These are phyloP conservation scores for Colletotrichum truncatum DNA, from an alignment of 2,329 filamentous ascomycete species.

Conservation along the genomic window DNA sequence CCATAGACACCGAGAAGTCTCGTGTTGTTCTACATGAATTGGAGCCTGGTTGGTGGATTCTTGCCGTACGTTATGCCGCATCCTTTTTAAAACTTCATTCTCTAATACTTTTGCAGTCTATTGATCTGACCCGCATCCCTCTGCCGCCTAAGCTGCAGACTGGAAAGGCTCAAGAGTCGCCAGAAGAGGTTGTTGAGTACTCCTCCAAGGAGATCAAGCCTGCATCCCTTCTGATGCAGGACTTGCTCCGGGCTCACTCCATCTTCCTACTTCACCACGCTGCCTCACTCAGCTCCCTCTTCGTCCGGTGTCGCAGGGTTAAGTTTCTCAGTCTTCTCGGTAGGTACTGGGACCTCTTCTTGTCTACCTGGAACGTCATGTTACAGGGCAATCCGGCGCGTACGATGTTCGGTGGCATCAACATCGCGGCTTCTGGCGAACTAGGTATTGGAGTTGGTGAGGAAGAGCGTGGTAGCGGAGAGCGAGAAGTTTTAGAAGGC, in stretches of 20 bases:
- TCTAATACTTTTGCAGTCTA: constrained; percentile 61
- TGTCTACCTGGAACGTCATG: constrained; percentile 86
- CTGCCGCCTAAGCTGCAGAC: constrained; percentile 64
- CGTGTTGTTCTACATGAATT: constrained; percentile 87
- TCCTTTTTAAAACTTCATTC: background rate
- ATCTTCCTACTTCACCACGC: constrained; percentile 91
- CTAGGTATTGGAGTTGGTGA: constrained; percentile 94
- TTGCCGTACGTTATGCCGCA: constrained; percentile 71
- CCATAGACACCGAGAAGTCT: constrained; percentile 90
- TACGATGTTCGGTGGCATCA: constrained; percentile 83
- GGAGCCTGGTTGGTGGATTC: constrained; percentile 93
- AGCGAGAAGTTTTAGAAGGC: constrained; percentile 93
- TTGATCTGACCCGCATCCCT: constrained; percentile 80
- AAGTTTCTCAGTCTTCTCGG: constrained; percentile 79
- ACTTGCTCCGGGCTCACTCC: constrained; percentile 83
- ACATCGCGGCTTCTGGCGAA: constrained; percentile 89
- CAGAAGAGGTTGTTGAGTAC: constrained; percentile 72
- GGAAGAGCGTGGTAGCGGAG: constrained; percentile 92
- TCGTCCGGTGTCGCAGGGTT: constrained; percentile 68
- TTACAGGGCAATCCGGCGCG: constrained; percentile 88
- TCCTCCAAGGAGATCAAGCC: constrained; percentile 92
- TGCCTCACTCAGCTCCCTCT: constrained; percentile 75
- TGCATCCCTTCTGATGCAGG: constrained; percentile 77
- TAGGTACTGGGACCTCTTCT: constrained; percentile 80
- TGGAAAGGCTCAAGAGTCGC: constrained; percentile 49